Evolutionary conservation across 495 filamentous ascomycete species (phyloP).

Genomic region (Penicillium silybi): DNA sequence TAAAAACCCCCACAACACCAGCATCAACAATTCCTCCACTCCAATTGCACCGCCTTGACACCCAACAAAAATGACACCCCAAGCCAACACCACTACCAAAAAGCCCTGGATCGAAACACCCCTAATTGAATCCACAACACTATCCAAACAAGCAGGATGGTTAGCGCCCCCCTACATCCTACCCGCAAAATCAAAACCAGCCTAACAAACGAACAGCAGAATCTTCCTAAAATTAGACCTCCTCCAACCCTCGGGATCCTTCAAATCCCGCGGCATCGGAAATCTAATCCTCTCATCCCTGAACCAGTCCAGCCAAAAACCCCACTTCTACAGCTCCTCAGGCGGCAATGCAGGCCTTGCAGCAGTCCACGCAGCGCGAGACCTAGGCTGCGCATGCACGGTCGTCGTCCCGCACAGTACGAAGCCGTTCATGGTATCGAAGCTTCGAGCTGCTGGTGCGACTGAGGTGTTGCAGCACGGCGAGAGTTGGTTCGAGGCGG

Average conservation of each 20-base stretch:
- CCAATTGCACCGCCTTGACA: not conserved
- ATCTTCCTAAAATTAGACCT: constrained; percentile 90
- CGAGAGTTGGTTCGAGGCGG: constrained; percentile 73
- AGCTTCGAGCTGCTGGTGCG: constrained; percentile 63
- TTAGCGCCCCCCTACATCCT: constrained; percentile 23
- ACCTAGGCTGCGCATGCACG: constrained; percentile 60
- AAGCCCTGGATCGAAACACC: constrained; percentile 70
- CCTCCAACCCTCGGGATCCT: constrained; percentile 84
- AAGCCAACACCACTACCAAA: not conserved
- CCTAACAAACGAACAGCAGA: constrained; percentile 37
- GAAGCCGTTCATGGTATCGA: constrained; percentile 62
- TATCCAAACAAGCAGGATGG: constrained; percentile 70
- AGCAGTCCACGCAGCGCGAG: constrained; percentile 68
- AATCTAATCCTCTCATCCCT: constrained; percentile 60
- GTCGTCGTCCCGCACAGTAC: constrained; percentile 74
- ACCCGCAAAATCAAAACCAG: not conserved
- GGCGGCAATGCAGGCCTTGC: constrained; percentile 92
- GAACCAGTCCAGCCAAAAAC: constrained; percentile 26
- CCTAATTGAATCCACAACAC: constrained; percentile 58
- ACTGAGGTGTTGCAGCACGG: constrained; percentile 66
- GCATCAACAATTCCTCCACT: not conserved
- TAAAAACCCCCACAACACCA: not conserved
- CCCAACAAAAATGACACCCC: not conserved
- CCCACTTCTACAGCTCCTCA: constrained; percentile 80
- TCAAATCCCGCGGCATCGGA: constrained; percentile 87